Conservation (phyloP, 2,329 filamentous ascomycete genomes). For the Beauveria varroae region DNA sequence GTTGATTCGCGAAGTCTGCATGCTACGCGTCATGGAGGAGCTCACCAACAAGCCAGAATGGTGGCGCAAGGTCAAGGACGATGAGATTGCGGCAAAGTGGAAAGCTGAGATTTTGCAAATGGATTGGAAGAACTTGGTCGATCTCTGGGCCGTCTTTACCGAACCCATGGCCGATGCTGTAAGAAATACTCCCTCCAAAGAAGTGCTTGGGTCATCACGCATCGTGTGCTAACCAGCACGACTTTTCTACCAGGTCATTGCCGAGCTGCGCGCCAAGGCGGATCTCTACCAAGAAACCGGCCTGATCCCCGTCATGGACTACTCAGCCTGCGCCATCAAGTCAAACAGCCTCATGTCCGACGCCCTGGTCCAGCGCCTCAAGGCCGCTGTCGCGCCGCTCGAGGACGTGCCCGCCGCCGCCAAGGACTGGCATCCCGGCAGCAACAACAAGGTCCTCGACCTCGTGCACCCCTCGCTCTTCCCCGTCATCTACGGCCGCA, state of each 20-base stretch:
- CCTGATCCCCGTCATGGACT: conserved; percentile 27
- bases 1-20: conserved; percentile 24
- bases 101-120: conserved; percentile 22
- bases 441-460: conserved; percentile 49
- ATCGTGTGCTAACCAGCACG: background rate
- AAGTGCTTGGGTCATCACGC: background rate
- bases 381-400: conserved; percentile 34
- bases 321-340: conserved; percentile 25
- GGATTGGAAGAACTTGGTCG: conserved; percentile 20
- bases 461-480: conserved; percentile 58
- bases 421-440: conserved; percentile 56
- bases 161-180: conserved; percentile 25
- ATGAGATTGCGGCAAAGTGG: conserved; percentile 21
- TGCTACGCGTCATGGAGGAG: conserved; percentile 26
- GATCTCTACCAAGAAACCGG: conserved; percentile 23
- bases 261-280: conserved; percentile 27
- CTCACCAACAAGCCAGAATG: conserved; percentile 28
- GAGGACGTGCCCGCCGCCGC: conserved; percentile 40
- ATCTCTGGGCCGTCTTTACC: conserved; percentile 21
- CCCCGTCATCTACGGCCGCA: conserved; percentile 47
- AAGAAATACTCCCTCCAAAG: conserved; percentile 4
- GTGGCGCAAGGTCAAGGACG: conserved; percentile 25
- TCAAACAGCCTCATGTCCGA: conserved; percentile 21
- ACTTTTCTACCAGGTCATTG: conserved; percentile 20
- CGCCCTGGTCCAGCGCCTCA: conserved; percentile 28